Conservation (phyloP, 495 filamentous ascomycete genomes). For the Thozetella sp. region DNA sequence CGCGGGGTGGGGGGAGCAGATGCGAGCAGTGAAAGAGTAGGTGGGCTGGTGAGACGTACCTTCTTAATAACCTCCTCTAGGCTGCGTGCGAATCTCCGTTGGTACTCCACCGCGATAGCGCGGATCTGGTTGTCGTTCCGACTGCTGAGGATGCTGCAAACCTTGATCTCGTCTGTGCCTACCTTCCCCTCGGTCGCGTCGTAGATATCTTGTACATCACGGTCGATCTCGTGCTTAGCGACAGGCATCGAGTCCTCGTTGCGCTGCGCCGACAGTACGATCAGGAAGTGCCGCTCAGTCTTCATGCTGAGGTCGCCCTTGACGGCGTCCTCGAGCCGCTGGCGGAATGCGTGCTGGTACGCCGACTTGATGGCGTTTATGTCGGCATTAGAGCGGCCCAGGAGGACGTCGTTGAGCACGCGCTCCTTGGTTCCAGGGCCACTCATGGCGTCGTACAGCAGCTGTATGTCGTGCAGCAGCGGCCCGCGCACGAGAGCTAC, state of each 20-base stretch:
- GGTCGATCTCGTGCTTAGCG: conserved; percentile 67
- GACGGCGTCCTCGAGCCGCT: conserved; percentile 67
- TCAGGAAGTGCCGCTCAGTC: conserved; percentile 78
- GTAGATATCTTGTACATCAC: conserved; percentile 72
- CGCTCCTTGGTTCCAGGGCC: conserved; percentile 86
- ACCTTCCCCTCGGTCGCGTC: conserved; percentile 69
- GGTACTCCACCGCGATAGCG: conserved; percentile 74
- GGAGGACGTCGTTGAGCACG: conserved; percentile 82
- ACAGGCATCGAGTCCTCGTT: conserved; percentile 76
- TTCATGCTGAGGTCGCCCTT: conserved; percentile 79
- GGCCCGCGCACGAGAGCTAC: conserved; percentile 77
- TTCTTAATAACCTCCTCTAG: conserved; percentile 74
- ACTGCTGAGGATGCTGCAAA: conserved; percentile 73
- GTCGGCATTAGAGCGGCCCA: conserved; percentile 83
- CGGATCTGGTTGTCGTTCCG: conserved; percentile 78
- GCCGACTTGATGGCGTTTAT: conserved; percentile 76
- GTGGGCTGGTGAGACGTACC: conserved; percentile 32
- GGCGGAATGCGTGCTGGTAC: conserved; percentile 66
- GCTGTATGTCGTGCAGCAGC: conserved; percentile 66
- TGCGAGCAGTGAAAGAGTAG: too few species aligned
- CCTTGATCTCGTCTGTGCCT: conserved; percentile 74
- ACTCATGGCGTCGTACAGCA: conserved; percentile 66
- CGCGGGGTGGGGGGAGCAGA: not conserved
- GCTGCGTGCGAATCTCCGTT: conserved; percentile 60
- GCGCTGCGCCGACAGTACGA: conserved; percentile 70